phyloP scores from a whole-genome alignment of 352 stramenopile species.

The Plasmopara muralis region DNA sequence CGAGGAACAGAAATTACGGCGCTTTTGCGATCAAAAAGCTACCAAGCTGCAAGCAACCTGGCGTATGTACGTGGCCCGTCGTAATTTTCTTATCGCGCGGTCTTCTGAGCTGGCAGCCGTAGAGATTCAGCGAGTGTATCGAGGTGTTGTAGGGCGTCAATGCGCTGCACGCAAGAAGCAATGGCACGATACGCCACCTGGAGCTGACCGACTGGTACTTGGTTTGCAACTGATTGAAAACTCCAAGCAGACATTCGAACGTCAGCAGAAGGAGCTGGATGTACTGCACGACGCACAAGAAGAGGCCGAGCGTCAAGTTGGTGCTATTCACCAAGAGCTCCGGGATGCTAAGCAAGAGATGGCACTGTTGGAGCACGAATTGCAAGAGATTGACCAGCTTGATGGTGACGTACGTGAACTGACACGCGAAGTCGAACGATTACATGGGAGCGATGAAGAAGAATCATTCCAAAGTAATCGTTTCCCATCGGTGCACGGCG shows the following conservation, averaged over 20 bases:
- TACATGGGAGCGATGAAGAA: slow-evolving; percentile 50
- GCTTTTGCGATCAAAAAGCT: too few species aligned
- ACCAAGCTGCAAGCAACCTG: too few species aligned
- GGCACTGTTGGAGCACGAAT: slow-evolving; percentile 82
- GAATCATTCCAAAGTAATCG: too few species aligned
- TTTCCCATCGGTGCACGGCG: too few species aligned
- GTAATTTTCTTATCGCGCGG: slow-evolving; percentile 28
- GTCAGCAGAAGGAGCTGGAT: too few species aligned
- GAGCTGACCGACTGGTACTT: slow-evolving; percentile 70
- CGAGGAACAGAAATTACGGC: too few species aligned
- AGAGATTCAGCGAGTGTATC: slow-evolving; percentile 89
- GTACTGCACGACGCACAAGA: too few species aligned
- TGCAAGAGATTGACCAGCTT: slow-evolving; percentile 91
- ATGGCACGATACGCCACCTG: slow-evolving; percentile 84
- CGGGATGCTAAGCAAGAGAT: slow-evolving; percentile 15
- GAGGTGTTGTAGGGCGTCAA: slow-evolving; percentile 72
- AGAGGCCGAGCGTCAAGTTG: too few species aligned
- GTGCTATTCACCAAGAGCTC: too few species aligned
- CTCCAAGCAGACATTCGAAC: too few species aligned
- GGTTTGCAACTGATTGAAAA: too few species aligned
- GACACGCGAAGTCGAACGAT: slow-evolving; percentile 86
- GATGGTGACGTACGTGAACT: slow-evolving; percentile 86
- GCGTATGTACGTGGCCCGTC: too few species aligned
- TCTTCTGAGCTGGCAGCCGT: slow-evolving; percentile 70
- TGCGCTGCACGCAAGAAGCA: slow-evolving; percentile 61